Evolutionary conservation across 2,329 filamentous ascomycete species (phyloP), one percentile per base, ranked within the genome.

Genomic region (Aureobasidium lini): DNA sequence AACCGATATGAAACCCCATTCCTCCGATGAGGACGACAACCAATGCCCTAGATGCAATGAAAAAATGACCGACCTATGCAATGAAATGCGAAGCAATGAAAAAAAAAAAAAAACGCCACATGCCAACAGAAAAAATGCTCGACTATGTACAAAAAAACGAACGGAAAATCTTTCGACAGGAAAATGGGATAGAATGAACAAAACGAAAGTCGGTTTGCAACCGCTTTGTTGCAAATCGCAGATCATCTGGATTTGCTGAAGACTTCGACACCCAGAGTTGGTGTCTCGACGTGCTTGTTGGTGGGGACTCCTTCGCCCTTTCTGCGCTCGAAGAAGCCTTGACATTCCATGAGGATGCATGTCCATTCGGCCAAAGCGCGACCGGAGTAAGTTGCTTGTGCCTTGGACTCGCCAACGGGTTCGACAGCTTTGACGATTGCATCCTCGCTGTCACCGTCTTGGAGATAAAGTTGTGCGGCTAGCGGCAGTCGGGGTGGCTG

Each of bases 301-400:
- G 77, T 76, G 2, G 82, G 79, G 9, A 91, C 82, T 46, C 89
- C 89, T 69, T 94, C 89, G 48, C 84, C 84, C 54, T 85, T 84
- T 58, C 89, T 81, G 47, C 89, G 79, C 61, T 93, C 88, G 34
- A 90, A 84, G 71, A 93, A 94, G 67, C 84, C 89, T 73, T 92
- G 90, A 75, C 85, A 90, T 70, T 94, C 89, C 59, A 83, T 82
- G 15, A 91, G 84, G 18, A 93, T 82, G 16, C 89, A 76, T 18
- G 80, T 79, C 89, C 89, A 94, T 71, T 94, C 89, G 0, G 88
- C 88, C 46, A 94, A 77, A 0, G 89, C 86, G 18, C 88, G 80
- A 1, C 89, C 89, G 3, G 82, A 77, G 70, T 93, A 86, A 61
- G 79, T 80, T 62, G 81, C 81, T 5, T 71, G 72, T 3, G 67